phyloP scores from a whole-genome alignment of 805 yeast species.

The Pichia scutulata region DNA sequence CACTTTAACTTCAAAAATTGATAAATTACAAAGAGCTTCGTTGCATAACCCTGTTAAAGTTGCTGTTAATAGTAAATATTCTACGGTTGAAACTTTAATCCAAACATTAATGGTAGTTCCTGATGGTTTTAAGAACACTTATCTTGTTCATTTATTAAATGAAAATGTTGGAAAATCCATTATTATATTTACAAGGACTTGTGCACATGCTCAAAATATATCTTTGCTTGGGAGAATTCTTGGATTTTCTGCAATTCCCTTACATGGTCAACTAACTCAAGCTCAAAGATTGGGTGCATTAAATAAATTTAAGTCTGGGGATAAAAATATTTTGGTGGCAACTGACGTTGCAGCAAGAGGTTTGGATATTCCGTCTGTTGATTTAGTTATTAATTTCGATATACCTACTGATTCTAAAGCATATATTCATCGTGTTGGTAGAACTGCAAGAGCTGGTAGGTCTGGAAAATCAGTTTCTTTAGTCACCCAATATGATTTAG shows the following conservation, averaged over 20 bases:
- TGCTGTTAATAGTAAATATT: conserved; percentile 80
- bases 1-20: conserved; percentile 95
- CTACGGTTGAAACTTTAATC: conserved; percentile 89
- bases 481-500: conserved; percentile 92
- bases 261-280: conserved; percentile 88
- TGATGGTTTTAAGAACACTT: conserved; percentile 87
- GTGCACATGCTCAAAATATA: conserved; percentile 90
- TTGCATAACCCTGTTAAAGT: conserved; percentile 82
- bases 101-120: conserved; percentile 89
- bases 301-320: conserved; percentile 71
- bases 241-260: conserved; percentile 85
- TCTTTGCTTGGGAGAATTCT: conserved; percentile 71
- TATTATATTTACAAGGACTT: conserved; percentile 87
- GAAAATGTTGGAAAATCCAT: conserved; percentile 79
- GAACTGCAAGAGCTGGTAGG: conserved; percentile 94
- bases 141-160: conserved; percentile 70
- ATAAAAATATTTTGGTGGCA: conserved; percentile 61
- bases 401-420: conserved; percentile 96
- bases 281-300: conserved; percentile 77
- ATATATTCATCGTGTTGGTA: conserved; percentile 93
- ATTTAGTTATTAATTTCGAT: conserved; percentile 83
- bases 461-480: conserved; percentile 81
- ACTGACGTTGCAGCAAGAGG: conserved; percentile 97
- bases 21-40: conserved; percentile 90
- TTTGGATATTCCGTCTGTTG: conserved; percentile 90